Evolutionary conservation across 2,329 filamentous ascomycete species (phyloP), one percentile per base, ranked within the genome.

Genomic region (Escovopsis weberi): DNA sequence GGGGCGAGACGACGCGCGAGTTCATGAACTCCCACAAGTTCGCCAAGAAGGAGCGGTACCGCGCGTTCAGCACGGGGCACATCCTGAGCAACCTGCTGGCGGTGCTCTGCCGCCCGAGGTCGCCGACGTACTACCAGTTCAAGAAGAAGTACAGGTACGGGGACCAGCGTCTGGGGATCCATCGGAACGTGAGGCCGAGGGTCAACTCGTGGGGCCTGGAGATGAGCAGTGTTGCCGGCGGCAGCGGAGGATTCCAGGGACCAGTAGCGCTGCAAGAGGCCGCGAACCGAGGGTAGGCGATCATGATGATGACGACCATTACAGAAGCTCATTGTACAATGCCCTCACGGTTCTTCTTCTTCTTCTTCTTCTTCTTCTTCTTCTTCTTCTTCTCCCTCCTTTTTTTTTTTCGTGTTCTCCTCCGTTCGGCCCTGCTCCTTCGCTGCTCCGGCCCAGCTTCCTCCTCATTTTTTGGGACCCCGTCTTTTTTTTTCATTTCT

Each of bases 21-120:
- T 95, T 94, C 59, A 77, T 98, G 50, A 94, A 94, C 63, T 88
- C 84, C 4, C 86, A 94, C 63, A 96, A 96, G 61, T 96, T 98
- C 59, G 68, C 82, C 48, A 93, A 91, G 64, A 82, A 82, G 53
- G 89, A 98, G 59, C 78, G 91, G 11, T 93, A 94, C 61, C 73
- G 88, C 37, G 86, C 91, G 2, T 98, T 94, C 53, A 88, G 79
- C 2, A 87, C 93, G 55, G 80, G 79, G 33, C 82, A 68, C 50
- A 67, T 82, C 39, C 61, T 82, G 54, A 80, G 73, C 54, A 98
- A 98, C 61, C 87, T 85, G 74, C 61, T 84, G 33, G 74, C 80
- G 7, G 87, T 95, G 11, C 68, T 96, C 40, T 81, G 80, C 51
- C 79, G 89, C 39, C 88, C 91, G 11, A 75, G 88, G 18, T 80